Evolutionary conservation across 1,284 basidiomycete species (phyloP), one percentile per base, ranked within the genome.

Genomic region (Puccinia hordei): DNA sequence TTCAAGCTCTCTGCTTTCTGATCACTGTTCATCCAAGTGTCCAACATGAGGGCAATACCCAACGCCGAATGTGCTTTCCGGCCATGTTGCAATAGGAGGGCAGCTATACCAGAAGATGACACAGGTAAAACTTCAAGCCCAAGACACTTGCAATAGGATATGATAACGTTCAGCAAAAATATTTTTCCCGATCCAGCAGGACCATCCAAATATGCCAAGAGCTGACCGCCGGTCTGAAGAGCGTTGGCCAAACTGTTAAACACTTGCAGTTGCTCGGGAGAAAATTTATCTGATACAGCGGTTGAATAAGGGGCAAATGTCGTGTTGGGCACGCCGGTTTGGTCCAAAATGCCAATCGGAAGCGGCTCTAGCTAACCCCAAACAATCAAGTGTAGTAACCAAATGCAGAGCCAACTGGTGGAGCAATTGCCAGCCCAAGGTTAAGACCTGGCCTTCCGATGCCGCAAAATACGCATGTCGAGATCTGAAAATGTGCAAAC

Each of bases 161-260:
- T 85, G 51, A 89, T 80, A 0, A 87, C 85, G 12, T 87, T 88
- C 80, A 87, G 87, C 0, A 89, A 57, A 83, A 86, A 89, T 0
- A 88, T 89, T 81, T 89, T 90, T 1, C 88, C 88, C 81, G 86
- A 87, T 0, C 88, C 88, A 66, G 87, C 88, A 38, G 86, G 83
- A 63, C 88, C 88, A 80, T 88, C 83, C 12, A 89, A 89, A 89
- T 83, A 69, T 0, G 86, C 86, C 2, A 46, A 0, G 12, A 33
- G 41, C 35, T 38, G 15, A 15, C 4, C 19, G 30, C 13, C 35
- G 13, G 38, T n/a, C 15, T 4, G 12, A 1, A 13, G 30, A 1
- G n/a, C n/a, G n/a, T n/a, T n/a, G n/a, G n/a, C n/a, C n/a, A n/a
- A n/a, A n/a, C n/a, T n/a, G n/a, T n/a, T n/a, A n/a, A n/a, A n/a